phyloP scores from a whole-genome alignment of 2,329 filamentous ascomycete species.

The Cladophialophora yegresii region DNA sequence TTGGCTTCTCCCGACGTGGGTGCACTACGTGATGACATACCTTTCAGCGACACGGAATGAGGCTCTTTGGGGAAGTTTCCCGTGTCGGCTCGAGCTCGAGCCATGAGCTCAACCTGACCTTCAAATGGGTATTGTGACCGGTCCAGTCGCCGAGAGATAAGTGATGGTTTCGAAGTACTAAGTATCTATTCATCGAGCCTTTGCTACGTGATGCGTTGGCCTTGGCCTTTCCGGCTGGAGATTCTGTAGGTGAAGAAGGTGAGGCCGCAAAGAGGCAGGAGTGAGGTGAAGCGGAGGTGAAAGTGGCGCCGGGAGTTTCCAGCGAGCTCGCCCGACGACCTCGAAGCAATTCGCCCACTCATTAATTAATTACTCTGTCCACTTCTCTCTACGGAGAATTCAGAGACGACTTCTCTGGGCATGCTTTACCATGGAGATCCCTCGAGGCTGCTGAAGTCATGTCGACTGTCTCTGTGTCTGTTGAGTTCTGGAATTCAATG shows the following conservation, averaged over 20 bases:
- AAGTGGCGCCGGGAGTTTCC: background rate
- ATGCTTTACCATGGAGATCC: background rate
- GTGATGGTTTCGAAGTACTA: background rate
- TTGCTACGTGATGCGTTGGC: background rate
- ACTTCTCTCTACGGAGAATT: background rate
- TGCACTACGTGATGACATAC: conserved; percentile 23
- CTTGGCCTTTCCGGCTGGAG: too few species aligned
- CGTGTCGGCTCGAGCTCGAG: conserved; percentile 47
- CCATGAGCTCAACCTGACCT: conserved; percentile 39
- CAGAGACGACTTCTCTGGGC: background rate
- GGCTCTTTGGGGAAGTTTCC: conserved; percentile 65
- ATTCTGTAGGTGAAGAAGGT: background rate
- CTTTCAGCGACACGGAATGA: conserved; percentile 77
- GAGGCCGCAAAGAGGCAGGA: background rate
- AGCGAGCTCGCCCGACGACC: background rate
- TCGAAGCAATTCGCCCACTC: background rate
- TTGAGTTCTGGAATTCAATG: background rate
- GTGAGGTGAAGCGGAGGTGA: background rate
- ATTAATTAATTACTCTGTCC: background rate
- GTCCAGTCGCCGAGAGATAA: background rate
- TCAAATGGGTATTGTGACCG: background rate
- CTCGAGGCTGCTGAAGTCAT: too few species aligned
- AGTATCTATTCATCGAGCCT: background rate
- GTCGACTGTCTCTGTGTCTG: background rate
- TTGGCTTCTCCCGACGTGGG: conserved; percentile 7